Evolutionary conservation across 192 early-diverging fungal species (phyloP), one percentile per base, ranked within the genome.

Genomic region (Obelidium mucronatum): DNA sequence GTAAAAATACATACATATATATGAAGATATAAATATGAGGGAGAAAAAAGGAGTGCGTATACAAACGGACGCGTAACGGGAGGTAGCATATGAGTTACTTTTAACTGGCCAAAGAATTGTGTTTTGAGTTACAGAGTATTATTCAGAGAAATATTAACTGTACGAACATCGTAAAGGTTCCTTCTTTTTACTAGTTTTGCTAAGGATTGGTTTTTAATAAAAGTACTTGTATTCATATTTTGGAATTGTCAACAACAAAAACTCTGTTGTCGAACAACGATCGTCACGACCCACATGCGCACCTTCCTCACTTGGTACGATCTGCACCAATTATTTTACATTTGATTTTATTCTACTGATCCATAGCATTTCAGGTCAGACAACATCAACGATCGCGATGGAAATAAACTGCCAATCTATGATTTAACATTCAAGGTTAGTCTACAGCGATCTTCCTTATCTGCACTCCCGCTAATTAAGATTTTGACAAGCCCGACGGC

Each of bases 371-470:
- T 2, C 36, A 78, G 68, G 68, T 64, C 77, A 40, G 74, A 55
- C 36, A 55, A 80, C 73, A 75, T 88, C 17, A 78, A 80, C 70
- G 85, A 88, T 52, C 69, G 65, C 31, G 79, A 82, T 52, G 83
- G 82, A 15, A 53, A 70, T 19, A 28, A 53, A 35, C 87, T 89
- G 64, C 85, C 83, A 1, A 85, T 89, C 33, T 85, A 86, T 69
- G 84, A 81, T 64, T 73, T 90, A 22, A 79, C 84, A 2, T 90
- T 83, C 69, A 77, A 76, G n/a, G 76, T 76, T 15, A 60, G n/a
- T n/a, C n/a, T n/a, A n/a, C 51, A 15, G 51, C 15, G 51, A 52
- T 17, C 15, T 15, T 61, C 33, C 33, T 61, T 15, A n/a, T n/a
- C n/a, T n/a, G n/a, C n/a, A n/a, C n/a, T n/a, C n/a, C 34, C 15